These are phyloP conservation scores for Gentiana dahurica DNA, from an alignment of 257 asterid genomes.

Conservation along the genomic window DNA sequence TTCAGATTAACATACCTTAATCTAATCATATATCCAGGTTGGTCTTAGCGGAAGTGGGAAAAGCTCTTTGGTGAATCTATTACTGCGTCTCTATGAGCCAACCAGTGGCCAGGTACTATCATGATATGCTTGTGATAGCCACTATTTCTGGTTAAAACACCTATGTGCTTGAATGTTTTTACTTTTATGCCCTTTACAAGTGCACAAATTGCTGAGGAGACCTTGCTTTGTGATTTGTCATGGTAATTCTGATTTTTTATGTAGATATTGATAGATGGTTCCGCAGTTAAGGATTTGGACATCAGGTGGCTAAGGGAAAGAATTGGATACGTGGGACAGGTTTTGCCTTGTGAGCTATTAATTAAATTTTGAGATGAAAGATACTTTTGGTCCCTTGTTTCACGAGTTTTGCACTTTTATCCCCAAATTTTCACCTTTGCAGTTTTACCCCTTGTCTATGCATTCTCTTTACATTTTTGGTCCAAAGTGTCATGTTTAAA, in stretches of 20 bases:
- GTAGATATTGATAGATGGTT: constrained; percentile 72
- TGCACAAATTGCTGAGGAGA: background rate
- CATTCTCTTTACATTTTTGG: no score
- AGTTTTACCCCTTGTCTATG: no score
- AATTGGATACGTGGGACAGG: constrained; percentile 98
- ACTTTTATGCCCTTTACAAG: no score
- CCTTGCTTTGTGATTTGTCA: background rate
- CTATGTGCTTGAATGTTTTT: no score
- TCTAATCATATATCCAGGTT: constrained; percentile 28
- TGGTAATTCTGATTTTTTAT: constrained; percentile 11
- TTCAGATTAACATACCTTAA: no score
- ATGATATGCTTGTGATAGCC: background rate
- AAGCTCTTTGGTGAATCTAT: constrained; percentile 86
- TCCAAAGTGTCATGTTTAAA: no score
- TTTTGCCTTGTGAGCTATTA: constrained; percentile 10
- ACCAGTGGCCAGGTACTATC: constrained; percentile 72
- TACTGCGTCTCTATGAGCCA: constrained; percentile 94
- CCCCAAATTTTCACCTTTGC: no score
- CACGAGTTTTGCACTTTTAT: no score
- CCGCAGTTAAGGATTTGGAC: constrained; percentile 57
- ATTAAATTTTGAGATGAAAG: background rate
- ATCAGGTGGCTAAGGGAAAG: constrained; percentile 72
- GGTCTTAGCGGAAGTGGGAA: constrained; percentile 99
- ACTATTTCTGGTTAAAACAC: no score
- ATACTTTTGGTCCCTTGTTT: no score